Conservation (phyloP, 2,329 filamentous ascomycete genomes). For the Fusarium irregulare region DNA sequence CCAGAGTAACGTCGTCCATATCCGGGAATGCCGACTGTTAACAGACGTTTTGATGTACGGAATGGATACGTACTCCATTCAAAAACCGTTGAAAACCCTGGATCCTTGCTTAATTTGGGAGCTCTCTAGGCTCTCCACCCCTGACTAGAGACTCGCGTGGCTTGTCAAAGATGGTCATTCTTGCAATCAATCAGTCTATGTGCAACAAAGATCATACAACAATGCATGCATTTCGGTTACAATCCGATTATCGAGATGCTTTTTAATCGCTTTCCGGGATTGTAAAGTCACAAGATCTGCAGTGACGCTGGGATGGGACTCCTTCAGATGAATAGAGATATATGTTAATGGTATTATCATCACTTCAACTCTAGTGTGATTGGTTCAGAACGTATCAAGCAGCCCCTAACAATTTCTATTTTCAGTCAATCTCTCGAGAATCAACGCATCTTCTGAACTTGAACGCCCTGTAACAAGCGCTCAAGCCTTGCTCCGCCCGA, state of each 20-base stretch:
- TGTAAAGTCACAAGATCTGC: slow-evolving; percentile 1
- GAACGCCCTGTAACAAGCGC: slow-evolving; percentile 38
- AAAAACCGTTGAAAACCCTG: slow-evolving; percentile 25
- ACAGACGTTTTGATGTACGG: not conserved
- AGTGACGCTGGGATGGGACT: slow-evolving; percentile 1
- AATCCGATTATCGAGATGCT: not conserved
- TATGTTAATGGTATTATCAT: not conserved
- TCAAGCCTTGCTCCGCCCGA: slow-evolving; percentile 41
- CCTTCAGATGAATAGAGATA: not conserved
- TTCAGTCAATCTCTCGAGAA: slow-evolving; percentile 1
- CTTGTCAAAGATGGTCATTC: slow-evolving; percentile 15
- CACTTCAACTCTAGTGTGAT: not conserved
- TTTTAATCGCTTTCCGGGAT: slow-evolving; percentile 1
- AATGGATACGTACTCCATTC: not conserved
- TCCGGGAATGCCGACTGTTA: slow-evolving; percentile 30
- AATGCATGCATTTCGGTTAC: not conserved
- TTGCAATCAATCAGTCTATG: not conserved
- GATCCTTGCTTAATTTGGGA: slow-evolving; percentile 28
- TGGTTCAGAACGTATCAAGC: slow-evolving; percentile 2
- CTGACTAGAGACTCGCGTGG: slow-evolving; percentile 26
- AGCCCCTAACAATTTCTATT: slow-evolving; percentile 14
- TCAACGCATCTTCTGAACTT: not conserved
- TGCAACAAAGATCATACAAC: not conserved
- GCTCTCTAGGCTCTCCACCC: slow-evolving; percentile 8
- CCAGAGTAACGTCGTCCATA: slow-evolving; percentile 22